These are phyloP conservation scores for Quambalaria eucalypti DNA, from an alignment of 1,284 basidiomycete species.

Conservation along the genomic window DNA sequence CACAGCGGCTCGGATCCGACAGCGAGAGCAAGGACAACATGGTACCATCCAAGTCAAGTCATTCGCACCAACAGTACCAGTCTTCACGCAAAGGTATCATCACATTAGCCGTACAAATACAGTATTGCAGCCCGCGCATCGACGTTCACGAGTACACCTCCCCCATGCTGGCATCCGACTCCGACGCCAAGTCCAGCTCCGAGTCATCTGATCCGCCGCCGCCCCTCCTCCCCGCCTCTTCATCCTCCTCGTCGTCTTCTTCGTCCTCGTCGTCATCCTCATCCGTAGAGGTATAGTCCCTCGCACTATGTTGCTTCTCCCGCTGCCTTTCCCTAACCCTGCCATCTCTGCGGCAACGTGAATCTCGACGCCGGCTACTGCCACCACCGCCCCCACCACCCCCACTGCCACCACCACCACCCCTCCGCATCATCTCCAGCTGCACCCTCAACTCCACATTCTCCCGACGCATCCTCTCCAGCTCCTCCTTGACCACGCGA, in stretches of 20 bases:
- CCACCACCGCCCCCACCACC: not conserved
- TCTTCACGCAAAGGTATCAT: no score
- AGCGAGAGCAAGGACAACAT: no score
- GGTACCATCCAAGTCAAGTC: no score
- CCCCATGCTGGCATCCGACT: no score
- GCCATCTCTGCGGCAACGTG: not conserved
- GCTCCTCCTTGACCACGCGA: not conserved
- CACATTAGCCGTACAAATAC: no score
- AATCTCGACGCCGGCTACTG: not conserved
- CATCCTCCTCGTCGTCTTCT: not conserved
- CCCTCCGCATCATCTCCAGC: not conserved
- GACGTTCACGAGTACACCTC: no score
- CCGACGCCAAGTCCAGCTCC: no score
- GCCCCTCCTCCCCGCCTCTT: no score
- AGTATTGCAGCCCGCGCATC: no score
- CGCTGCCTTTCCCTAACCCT: not conserved
- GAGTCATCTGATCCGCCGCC: no score
- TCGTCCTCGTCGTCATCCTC: not conserved
- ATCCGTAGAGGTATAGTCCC: not conserved
- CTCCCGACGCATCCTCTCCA: not conserved
- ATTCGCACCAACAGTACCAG: no score
- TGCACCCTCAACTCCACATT: not conserved
- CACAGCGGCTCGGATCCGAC: no score
- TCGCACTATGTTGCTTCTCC: not conserved
- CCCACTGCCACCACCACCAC: not conserved